Percentiles rank a stretch among this genome's conserved stretches.
phyloP scores from a whole-genome alignment of 1,284 basidiomycete genomes.

The Rhodotorula glutinis region DNA sequence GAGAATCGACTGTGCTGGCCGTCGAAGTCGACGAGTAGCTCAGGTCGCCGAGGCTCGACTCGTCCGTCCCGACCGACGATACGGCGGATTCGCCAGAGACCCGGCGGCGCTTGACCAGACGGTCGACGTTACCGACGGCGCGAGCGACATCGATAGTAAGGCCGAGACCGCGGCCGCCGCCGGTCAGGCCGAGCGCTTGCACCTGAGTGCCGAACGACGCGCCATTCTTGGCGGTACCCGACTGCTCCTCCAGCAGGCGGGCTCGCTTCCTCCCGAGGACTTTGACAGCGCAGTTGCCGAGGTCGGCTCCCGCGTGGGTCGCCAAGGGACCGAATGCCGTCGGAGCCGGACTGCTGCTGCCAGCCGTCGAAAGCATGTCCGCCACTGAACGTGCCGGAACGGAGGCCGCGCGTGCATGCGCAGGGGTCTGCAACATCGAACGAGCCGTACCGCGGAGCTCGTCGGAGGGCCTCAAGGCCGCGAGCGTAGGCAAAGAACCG shows the following conservation, averaged over 20 bases:
- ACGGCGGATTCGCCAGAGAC: slow-evolving; percentile 3
- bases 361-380: background rate
- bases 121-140: background rate
- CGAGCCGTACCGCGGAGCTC: background rate
- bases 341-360: slow-evolving; percentile 1
- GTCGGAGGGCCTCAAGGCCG: background rate
- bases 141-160: background rate
- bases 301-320: slow-evolving; percentile 9
- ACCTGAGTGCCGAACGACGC: background rate
- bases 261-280: slow-evolving; percentile 33
- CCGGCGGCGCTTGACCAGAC: background rate
- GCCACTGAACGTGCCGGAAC: slow-evolving; percentile 2
- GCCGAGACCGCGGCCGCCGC: background rate
- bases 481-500: too few species aligned
- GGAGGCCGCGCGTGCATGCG: background rate
- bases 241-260: slow-evolving; percentile 12
- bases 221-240: background rate
- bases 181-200: background rate
- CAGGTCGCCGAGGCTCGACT: slow-evolving; percentile 28
- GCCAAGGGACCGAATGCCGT: background rate
- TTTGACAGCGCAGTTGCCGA: slow-evolving; percentile 24
- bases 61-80: slow-evolving; percentile 3
- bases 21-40: slow-evolving; percentile 35
- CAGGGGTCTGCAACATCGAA: background rate
- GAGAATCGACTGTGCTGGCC: slow-evolving; percentile 21